Base-by-base conservation (phyloP, 2,329 filamentous ascomycete genomes). In the Aspergillaceae sp. region DNA sequence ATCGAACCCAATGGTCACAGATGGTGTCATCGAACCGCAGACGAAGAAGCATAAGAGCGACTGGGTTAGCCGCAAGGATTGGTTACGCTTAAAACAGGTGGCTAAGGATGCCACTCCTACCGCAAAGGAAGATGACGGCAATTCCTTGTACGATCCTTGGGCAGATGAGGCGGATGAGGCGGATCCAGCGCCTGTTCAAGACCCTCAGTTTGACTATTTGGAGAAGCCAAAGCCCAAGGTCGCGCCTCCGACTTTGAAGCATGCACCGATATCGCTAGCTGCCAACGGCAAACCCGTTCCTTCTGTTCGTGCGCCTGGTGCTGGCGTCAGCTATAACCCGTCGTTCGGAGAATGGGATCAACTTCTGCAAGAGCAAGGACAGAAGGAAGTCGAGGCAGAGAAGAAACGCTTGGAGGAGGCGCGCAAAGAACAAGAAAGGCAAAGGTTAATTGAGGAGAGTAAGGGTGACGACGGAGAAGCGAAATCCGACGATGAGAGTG, bases 301-400 rank as follows among this genome's bases (percentile, higher is more conserved):
- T 1, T 83, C 89, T 2, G 85, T 98, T 0, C 75, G 78, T 50
- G 86, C 82, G 59, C 92, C 92, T 1, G 77, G 82, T 5, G 87
- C 84, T 10, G 89, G 87, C 48, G 87, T 84, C 66, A 94, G 87
- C 57, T 98, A 98, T 72, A 98, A 98, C 64, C 92, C 92, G 0
- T 73, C 80, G 4, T 94, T 94, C 56, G 78, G 81, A 52, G 89
- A 95, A 52, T 98, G 94, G 76, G 84, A 90, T 57, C 76, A 79
- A 6, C 79, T 91, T 10, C 72, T 95, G 40, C 76, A 78, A 19
- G 74, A 79, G 37, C 87, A 94, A 66, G 86, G 87, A 40, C 77
- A 83, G 46, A 87, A 86, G 67, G 90, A 85, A 9, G 74, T 96
- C 2, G 85, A 84, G 52, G 79, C 82, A 0, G 91, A 97, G 68